Evolutionary conservation across 2,329 filamentous ascomycete species (phyloP), one percentile per base, ranked within the genome.

Genomic region (Neopestalotiopsis rosae): DNA sequence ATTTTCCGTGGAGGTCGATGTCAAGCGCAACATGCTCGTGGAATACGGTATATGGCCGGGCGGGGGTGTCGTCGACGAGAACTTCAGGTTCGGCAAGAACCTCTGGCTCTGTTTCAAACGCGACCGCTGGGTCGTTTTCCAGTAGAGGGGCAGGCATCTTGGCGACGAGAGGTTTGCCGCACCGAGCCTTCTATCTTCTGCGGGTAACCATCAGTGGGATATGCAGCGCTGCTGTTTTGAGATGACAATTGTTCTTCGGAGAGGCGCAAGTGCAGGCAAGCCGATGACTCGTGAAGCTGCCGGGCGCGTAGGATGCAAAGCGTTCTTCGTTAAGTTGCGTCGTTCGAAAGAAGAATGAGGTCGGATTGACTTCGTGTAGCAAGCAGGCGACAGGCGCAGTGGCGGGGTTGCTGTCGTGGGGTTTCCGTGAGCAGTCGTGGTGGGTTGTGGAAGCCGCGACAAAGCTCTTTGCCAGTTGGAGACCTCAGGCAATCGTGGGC

Each of bases 11-110:
- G 79, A 99, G 97, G 82, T 97, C 93, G 77, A 99, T 86, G 75
- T 98, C 95, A 70, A 99, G 86, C 75, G 94, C 91, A 64, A 99
- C 91, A 79, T 93, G 93, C 82, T 98, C 95, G 81, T 94, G 92
- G 67, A 94, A 87, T 69, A 98, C 83, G 56, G 87, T 77, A 71
- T 84, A 87, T 59, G 78, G 77, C 52, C 81, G 80, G 49, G 75
- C 74, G 34, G 77, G 76, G 14, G 78, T 76, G 61, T 77, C 71
- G 67, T 79, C 75, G 72, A 76, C 42, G 65, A 80, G 77, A 69
- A 74, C 75, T 65, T 80, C 77, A 52, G 74, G 72, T 70, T 73
- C 69, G 45, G 76, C 74, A 69, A 68, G 70, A 40, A 72, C 70
- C 42, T 73, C 73, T 28, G 65, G 68, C 17, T 70, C 65, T 68